Base-by-base conservation (phyloP, 1,139 yeast species). In the Magnusiomyces paraingens region DNA sequence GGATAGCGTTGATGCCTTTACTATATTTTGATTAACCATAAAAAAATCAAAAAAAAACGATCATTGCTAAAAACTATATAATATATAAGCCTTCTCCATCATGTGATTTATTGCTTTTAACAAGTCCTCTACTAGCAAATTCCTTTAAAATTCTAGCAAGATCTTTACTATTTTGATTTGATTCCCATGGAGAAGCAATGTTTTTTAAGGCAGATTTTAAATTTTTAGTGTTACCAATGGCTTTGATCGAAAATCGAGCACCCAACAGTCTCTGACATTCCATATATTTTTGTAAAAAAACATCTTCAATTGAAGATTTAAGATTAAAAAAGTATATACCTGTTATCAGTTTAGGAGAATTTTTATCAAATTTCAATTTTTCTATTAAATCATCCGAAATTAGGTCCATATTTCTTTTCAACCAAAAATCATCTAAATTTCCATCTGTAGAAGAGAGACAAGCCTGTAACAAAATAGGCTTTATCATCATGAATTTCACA, bases 391-490 rank as follows among this genome's bases (percentile, higher is more conserved):
- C 17, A 44, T 54, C 53, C 11, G 22, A 42, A 40, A 44, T 26
- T 3, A 38, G 18, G 15, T 50, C 51, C 18, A 40, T 5, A 18
- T 36, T 29, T 6, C 40, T 49, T 38, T 49, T 38, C 12, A 45
- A 49, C 58, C 58, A 55, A 48, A 50, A 55, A 2, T 51, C 52
- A 40, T 55, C 58, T n/a, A 55, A 18, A 6, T 36, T 38, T 6
- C 17, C 20, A 10, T 8, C 35, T 15, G 6, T 11, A n/a, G 12
- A 12, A 11, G 54, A 52, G 15, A 55, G 42, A 36, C 55, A 55
- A 10, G 58, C 58, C 14, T 47, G 54, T 15, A 49, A 41, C n/a
- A 49, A 18, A 12, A 46, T 21, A 8, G 55, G 51, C 21, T 52
- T 52, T 2, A 52, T 17, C 5, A 41, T 11, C 32, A 55, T 32